Percentiles rank a stretch among this genome's conserved stretches.
Conservation (phyloP, 768 basidiomycete genomes). For the Lactifluus pinguis region DNA sequence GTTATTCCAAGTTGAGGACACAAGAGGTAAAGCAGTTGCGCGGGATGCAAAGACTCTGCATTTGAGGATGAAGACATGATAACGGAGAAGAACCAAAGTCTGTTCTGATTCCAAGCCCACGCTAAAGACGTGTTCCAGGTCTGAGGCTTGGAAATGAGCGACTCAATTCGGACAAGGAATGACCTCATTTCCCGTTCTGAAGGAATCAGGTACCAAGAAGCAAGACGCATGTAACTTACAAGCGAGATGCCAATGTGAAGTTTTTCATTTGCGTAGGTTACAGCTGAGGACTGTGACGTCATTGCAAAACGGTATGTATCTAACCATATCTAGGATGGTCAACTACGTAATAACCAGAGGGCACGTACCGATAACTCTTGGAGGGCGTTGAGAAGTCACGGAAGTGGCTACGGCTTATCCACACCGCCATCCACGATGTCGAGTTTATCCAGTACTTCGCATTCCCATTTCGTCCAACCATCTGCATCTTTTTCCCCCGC, state of each 20-base stretch:
- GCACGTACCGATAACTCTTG: neutral
- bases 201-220: neutral
- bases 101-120: neutral
- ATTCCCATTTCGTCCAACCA: slow-evolving; percentile 76
- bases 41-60: neutral
- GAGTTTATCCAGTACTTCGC: slow-evolving; percentile 58
- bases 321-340: neutral
- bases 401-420: neutral
- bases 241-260: neutral
- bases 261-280: neutral
- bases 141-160: neutral
- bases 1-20: neutral
- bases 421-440: slow-evolving; percentile 40
- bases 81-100: neutral
- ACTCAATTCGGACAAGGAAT: neutral
- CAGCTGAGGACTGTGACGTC: neutral
- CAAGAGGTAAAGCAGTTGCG: neutral
- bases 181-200: neutral
- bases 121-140: neutral
- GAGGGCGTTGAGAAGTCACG: neutral
- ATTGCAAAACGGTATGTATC: neutral
- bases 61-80: neutral
- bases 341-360: neutral
- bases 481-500: slow-evolving; percentile 51
- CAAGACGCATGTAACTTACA: neutral